Evolutionary conservation across 176 grass and related monocot species (phyloP).

Genomic region (Aegilops bicornis): DNA sequence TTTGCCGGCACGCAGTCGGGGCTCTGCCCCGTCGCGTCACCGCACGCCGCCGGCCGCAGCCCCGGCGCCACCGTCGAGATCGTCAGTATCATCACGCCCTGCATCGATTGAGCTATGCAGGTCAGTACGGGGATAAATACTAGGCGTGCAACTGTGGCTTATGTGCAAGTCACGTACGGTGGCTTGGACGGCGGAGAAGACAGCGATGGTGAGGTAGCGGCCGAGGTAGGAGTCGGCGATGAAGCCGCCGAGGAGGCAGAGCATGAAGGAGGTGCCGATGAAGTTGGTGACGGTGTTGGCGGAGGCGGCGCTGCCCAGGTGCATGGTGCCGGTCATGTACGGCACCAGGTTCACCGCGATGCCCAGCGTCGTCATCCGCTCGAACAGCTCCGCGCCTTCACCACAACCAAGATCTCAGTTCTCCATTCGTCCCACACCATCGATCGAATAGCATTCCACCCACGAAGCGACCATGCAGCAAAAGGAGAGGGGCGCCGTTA

Average conservation of each 20-base stretch:
- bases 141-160: not conserved
- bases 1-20: conserved; percentile 49
- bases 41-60: conserved; percentile 58
- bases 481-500: not conserved
- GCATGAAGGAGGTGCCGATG: conserved; percentile 94
- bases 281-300: conserved; percentile 97
- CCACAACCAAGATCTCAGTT: not conserved
- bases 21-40: conserved; percentile 15
- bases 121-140: not conserved
- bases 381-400: conserved; percentile 79
- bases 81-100: conserved; percentile 84
- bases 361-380: conserved; percentile 94
- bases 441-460: not conserved
- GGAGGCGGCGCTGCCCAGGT: conserved; percentile 77
- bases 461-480: not conserved
- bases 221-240: conserved; percentile 93
- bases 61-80: conserved; percentile 67
- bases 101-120: not conserved
- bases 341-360: conserved; percentile 96
- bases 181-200: conserved; percentile 84
- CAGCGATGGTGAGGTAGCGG: conserved; percentile 89
- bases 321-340: conserved; percentile 91
- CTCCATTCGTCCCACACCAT: not conserved
- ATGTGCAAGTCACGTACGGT: conserved; percentile 27
- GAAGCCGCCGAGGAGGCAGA: conserved; percentile 94